Conservation (phyloP, 108 stramenopile genomes). For the Skeletonema costatum region DNA sequence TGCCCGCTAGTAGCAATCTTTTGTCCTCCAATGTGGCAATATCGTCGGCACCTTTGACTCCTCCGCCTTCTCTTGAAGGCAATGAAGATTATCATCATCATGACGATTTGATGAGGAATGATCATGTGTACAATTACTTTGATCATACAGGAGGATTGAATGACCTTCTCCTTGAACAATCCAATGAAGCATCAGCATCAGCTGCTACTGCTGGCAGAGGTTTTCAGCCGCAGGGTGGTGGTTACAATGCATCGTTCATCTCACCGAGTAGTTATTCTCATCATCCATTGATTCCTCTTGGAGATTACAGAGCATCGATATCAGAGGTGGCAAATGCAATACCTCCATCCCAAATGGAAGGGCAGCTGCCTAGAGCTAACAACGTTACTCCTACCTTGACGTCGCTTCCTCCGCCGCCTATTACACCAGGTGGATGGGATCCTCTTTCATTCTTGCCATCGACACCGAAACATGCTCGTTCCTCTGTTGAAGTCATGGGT, state of each 20-base stretch:
- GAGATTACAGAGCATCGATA: conserved; percentile 26
- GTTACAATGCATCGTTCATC: neutral
- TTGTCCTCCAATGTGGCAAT: neutral
- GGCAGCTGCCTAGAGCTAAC: neutral
- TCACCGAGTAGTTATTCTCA: neutral
- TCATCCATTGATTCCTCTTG: conserved; percentile 22
- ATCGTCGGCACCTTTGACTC: neutral
- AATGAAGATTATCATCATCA: neutral
- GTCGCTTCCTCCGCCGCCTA: neutral
- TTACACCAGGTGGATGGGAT: neutral
- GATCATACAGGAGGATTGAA: neutral
- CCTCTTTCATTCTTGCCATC: neutral
- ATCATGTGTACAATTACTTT: neutral
- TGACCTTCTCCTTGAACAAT: neutral
- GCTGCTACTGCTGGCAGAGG: neutral
- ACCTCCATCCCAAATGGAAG: conserved; percentile 10
- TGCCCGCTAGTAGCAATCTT: neutral
- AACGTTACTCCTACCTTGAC: neutral
- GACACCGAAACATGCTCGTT: neutral
- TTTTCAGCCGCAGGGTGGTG: neutral
- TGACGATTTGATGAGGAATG: neutral
- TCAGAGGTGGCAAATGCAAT: conserved; percentile 32
- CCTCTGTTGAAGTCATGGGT: neutral
- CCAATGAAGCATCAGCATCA: neutral
- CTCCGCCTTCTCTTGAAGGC: neutral